These are phyloP conservation scores for Jamesozyma piceae DNA, from an alignment of 805 yeast genomes.

Conservation along the genomic window DNA sequence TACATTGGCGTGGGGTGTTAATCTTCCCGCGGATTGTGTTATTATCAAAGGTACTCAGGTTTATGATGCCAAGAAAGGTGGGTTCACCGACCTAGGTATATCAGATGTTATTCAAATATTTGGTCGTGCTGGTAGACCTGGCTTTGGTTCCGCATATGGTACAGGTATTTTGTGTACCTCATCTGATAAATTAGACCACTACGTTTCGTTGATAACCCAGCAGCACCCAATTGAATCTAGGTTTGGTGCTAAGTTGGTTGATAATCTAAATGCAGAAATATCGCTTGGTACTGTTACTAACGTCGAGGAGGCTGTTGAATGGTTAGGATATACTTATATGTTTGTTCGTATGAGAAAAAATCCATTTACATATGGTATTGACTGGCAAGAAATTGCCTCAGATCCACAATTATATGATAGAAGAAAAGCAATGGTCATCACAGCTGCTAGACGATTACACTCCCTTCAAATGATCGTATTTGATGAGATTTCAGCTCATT, in stretches of 20 bases:
- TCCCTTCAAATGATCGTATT: conserved; percentile 85
- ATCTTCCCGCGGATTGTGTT: conserved; percentile 95
- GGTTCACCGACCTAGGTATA: conserved; percentile 85
- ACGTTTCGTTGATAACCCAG: conserved; percentile 78
- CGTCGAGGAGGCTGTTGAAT: conserved; percentile 86
- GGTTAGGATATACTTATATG: conserved; percentile 97
- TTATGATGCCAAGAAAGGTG: conserved; percentile 90
- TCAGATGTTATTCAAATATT: conserved; percentile 96
- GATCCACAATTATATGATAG: conserved; percentile 74
- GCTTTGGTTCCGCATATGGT: conserved; percentile 76
- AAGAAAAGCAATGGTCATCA: conserved; percentile 64
- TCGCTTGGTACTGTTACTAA: conserved; percentile 92
- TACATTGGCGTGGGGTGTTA: conserved; percentile 99
- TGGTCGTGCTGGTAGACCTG: conserved; percentile 99
- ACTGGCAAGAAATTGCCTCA: conserved; percentile 71
- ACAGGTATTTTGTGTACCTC: conserved; percentile 87
- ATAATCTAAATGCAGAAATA: conserved; percentile 92
- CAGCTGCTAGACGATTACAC: conserved; percentile 79
- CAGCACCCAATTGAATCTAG: conserved; percentile 95
- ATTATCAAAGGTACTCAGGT: conserved; percentile 94
- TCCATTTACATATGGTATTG: conserved; percentile 86
- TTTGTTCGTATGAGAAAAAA: conserved; percentile 89
- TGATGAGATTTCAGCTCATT: conserved; percentile 74
- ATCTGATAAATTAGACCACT: conserved; percentile 72
- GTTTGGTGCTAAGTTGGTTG: conserved; percentile 68